Conservation (phyloP, 192 early-diverging fungal genomes). For the Backusella tarrabulga region DNA sequence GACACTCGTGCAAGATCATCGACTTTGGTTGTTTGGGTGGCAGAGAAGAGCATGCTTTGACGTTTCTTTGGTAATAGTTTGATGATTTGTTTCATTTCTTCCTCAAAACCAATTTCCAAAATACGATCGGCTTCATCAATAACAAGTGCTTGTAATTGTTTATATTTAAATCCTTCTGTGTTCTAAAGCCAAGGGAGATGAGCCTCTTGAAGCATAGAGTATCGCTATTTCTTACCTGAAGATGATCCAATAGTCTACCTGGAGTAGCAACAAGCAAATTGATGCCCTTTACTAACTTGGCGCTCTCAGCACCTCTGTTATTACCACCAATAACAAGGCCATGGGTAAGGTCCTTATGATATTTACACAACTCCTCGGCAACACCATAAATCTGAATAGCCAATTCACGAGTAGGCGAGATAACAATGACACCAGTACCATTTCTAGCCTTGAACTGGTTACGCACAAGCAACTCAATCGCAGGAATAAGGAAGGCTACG, state of each 20-base stretch:
- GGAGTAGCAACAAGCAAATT: slow-evolving; percentile 97
- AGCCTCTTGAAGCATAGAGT: no score
- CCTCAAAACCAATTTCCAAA: slow-evolving; percentile 97
- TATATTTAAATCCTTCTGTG: slow-evolving; percentile 93
- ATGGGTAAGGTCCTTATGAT: slow-evolving; percentile 92
- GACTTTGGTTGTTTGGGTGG: slow-evolving; percentile 99
- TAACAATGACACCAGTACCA: slow-evolving; percentile 91
- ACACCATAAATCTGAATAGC: slow-evolving; percentile 99
- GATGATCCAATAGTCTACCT: slow-evolving; percentile 95
- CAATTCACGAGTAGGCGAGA: slow-evolving; percentile 97
- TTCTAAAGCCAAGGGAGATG: slow-evolving; percentile 48
- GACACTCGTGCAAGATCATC: slow-evolving; percentile 98
- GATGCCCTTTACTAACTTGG: slow-evolving; percentile 94
- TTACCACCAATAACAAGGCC: slow-evolving; percentile 99
- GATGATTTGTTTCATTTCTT: slow-evolving; percentile 98
- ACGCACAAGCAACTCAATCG: slow-evolving; percentile 85
- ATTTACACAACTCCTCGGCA: slow-evolving; percentile 90
- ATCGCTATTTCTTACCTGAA: slow-evolving; percentile 59
- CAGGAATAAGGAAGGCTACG: slow-evolving; percentile 94
- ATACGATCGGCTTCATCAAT: slow-evolving; percentile 99
- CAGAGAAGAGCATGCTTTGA: slow-evolving; percentile 98
- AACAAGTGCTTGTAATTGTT: slow-evolving; percentile 91
- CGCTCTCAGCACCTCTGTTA: slow-evolving; percentile 93
- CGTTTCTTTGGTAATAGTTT: slow-evolving; percentile 90
- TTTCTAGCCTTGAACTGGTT: slow-evolving; percentile 97